Conservation (phyloP, 78 protist genomes). For the Polysphondylium violaceum region DNA sequence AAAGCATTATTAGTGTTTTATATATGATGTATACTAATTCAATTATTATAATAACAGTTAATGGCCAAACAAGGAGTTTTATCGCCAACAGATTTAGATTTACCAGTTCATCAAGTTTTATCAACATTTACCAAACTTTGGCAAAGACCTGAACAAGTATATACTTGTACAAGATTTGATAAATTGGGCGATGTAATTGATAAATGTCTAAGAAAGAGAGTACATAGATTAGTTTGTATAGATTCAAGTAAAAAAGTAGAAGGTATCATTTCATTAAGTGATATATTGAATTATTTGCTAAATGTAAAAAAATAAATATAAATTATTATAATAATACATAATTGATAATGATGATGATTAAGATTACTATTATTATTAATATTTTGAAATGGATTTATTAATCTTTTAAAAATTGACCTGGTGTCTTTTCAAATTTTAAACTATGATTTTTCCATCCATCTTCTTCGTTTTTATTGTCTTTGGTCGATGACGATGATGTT, state of each 20-base stretch:
- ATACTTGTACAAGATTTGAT: conserved; percentile 76
- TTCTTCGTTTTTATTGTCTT: too few relatives aligned
- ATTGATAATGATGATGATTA: too few relatives aligned
- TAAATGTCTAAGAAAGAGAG: conserved; percentile 69
- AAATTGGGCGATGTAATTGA: conserved; percentile 72
- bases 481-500: too few relatives aligned
- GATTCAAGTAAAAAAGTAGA: conserved; percentile 67
- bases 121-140: conserved; percentile 62
- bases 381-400: too few relatives aligned
- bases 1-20: not conserved
- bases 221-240: conserved; percentile 74
- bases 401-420: too few relatives aligned
- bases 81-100: conserved; percentile 65
- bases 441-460: too few relatives aligned
- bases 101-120: conserved; percentile 75
- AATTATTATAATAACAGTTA: not conserved
- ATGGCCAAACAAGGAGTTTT: conserved; percentile 72
- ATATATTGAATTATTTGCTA: conserved; percentile 68
- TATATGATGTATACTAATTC: not conserved
- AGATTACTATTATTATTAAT: too few relatives aligned
- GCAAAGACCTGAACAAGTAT: conserved; percentile 80
- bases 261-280: conserved; percentile 71
- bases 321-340: too few relatives aligned
- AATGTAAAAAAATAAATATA: conserved; percentile 8
- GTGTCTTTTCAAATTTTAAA: too few relatives aligned